Percentiles rank a stretch among this genome's conserved stretches.
Evolutionary conservation across 2,329 filamentous ascomycete species (phyloP).

Genomic region (Trichoderma atrobrunneum): DNA sequence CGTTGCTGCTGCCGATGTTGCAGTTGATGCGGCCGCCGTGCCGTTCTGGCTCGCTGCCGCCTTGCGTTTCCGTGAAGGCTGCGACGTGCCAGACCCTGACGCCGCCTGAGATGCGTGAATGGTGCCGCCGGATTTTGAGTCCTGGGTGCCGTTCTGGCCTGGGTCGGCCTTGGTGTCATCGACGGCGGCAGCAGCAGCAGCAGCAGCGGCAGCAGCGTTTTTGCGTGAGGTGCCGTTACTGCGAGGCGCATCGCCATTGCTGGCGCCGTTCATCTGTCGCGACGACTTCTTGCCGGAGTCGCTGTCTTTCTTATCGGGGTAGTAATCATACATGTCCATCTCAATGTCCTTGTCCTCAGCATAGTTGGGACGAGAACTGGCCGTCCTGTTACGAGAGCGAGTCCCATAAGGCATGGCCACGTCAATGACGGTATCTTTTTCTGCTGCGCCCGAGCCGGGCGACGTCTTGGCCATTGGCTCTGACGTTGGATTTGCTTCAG

Average conservation of each 20-base stretch:
- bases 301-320: conserved; percentile 51
- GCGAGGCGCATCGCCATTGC: conserved; percentile 38
- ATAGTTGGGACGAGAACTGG: conserved; percentile 83
- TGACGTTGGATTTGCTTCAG: conserved; percentile 33
- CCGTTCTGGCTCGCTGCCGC: conserved; percentile 46
- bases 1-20: conserved; percentile 19
- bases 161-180: conserved; percentile 39
- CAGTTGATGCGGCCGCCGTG: conserved; percentile 25
- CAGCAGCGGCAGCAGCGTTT: conserved; percentile 26
- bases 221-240: conserved; percentile 42
- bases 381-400: conserved; percentile 83
- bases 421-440: conserved; percentile 51
- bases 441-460: conserved; percentile 44
- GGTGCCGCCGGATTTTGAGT: conserved; percentile 29
- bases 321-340: conserved; percentile 75
- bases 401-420: conserved; percentile 78
- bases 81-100: conserved; percentile 46
- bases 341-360: conserved; percentile 91
- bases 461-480: conserved; percentile 47
- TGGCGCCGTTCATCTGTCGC: conserved; percentile 42
- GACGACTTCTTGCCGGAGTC: conserved; percentile 55
- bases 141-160: conserved; percentile 38
- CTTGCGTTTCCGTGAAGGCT: conserved; percentile 79
- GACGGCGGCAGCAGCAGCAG: conserved; percentile 22
- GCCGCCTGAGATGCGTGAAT: conserved; percentile 41